Evolutionary conservation across 371 early-diverging fungal genomes (phyloP).

Genomic region (Mortierella sp.): DNA sequence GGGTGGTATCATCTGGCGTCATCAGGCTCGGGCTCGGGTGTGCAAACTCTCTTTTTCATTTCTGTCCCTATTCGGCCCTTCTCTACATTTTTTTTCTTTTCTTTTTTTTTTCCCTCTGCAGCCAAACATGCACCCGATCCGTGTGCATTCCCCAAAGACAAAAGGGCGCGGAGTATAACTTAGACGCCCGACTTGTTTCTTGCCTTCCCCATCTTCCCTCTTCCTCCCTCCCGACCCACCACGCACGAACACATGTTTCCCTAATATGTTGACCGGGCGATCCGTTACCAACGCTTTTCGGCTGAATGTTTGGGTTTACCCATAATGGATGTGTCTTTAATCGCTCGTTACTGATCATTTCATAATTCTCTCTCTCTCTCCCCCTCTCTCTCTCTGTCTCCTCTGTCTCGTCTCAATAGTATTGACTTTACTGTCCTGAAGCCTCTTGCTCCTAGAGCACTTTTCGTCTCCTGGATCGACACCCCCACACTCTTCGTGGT

Average conservation of each 20-base stretch:
- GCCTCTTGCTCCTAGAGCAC: conserved; percentile 66
- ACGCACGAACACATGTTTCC: neutral
- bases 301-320: too few species aligned
- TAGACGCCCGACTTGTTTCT: neutral
- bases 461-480: conserved; percentile 74
- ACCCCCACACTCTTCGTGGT: conserved; percentile 65
- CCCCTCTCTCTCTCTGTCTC: neutral
- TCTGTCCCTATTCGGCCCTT: neutral
- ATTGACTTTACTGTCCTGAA: conserved; percentile 64
- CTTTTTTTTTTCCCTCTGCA: neutral
- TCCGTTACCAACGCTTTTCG: too few species aligned
- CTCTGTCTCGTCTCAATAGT: conserved; percentile 12
- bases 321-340: too few species aligned
- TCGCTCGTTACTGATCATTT: too few species aligned
- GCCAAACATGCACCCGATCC: too few species aligned
- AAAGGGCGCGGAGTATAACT: too few species aligned
- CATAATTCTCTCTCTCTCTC: neutral
- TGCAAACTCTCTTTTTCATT: neutral
- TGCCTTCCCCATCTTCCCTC: neutral
- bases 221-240: neutral
- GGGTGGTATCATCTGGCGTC: conserved; percentile 46
- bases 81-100: too few species aligned
- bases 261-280: neutral
- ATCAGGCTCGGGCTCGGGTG: conserved; percentile 10
- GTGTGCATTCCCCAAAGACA: too few species aligned